Evolutionary conservation across 305 asterid species (phyloP).

Genomic region (Withania somnifera): DNA sequence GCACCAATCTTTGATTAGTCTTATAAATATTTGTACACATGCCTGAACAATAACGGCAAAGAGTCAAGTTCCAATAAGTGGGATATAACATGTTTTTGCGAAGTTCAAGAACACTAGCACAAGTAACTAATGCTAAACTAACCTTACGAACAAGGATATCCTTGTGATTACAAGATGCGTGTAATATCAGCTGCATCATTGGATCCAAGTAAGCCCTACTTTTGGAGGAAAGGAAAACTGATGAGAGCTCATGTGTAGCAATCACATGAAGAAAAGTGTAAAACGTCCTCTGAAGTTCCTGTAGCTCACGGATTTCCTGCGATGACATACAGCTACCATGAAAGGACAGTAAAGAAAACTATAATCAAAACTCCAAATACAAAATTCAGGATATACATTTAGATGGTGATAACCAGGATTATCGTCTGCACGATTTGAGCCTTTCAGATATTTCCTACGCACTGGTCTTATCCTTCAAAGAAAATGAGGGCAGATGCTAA

Average conservation of each 20-base stretch:
- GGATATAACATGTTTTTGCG: background rate
- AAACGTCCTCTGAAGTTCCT: conserved; percentile 65
- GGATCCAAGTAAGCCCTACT: conserved; percentile 47
- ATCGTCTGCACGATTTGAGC: background rate
- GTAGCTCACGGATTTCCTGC: conserved; percentile 89
- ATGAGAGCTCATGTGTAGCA: conserved; percentile 71
- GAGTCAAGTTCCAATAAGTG: conserved; percentile 6
- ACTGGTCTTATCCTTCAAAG: background rate
- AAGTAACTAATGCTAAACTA: background rate
- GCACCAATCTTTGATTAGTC: conserved; percentile 94
- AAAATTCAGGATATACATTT: background rate
- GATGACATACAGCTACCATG: conserved; percentile 9
- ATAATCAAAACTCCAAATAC: background rate
- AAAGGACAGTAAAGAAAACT: background rate
- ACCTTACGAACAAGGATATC: conserved; percentile 77
- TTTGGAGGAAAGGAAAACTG: conserved; percentile 54
- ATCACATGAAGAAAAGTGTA: conserved; percentile 75
- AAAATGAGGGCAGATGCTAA: background rate
- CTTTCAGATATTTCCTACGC: background rate
- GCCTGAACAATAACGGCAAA: conserved; percentile 34
- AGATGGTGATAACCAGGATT: background rate
- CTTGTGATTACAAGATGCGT: conserved; percentile 68
- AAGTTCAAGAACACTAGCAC: background rate
- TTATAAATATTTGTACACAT: conserved; percentile 76
- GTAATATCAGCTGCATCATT: conserved; percentile 72